Evolutionary conservation across 441 rosid genomes (phyloP).

Genomic region (Macaranga tanarius): DNA sequence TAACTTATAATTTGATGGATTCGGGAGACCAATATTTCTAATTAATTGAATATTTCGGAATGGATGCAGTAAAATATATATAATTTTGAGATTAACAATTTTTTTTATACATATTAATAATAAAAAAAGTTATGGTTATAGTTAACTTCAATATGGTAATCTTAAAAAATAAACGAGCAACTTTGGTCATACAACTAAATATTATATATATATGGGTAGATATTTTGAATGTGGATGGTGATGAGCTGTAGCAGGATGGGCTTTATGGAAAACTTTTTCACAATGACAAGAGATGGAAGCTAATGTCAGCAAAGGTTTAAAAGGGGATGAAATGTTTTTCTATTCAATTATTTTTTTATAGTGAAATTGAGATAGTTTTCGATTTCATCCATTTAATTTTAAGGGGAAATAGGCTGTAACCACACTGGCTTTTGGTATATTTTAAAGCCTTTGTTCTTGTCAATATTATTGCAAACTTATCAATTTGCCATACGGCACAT

Average conservation of each 20-base stretch:
- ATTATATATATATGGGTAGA: background rate
- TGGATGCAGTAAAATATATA: no score
- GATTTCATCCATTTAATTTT: background rate
- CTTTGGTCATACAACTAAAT: background rate
- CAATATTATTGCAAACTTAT: no score
- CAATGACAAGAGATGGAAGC: conserved; percentile 6
- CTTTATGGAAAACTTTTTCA: conserved; percentile 1
- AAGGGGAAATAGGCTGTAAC: background rate
- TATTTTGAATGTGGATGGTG: conserved; percentile 23
- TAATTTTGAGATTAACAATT: no score
- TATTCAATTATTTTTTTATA: no score
- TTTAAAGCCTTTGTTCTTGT: background rate
- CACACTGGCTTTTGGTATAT: background rate
- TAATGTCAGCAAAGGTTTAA: background rate
- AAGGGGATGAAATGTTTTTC: conserved; percentile 1
- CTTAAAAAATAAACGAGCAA: background rate
- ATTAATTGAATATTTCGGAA: no score
- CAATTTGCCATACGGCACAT: background rate
- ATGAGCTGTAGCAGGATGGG: conserved; percentile 25
- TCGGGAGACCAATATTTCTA: no score
- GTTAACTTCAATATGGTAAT: background rate
- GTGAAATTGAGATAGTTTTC: background rate
- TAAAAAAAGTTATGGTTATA: no score
- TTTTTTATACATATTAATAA: no score
- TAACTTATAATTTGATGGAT: no score